Evolutionary conservation across 1,139 yeast genomes (phyloP).

Genomic region (Geotrichum citri-aurantii): DNA sequence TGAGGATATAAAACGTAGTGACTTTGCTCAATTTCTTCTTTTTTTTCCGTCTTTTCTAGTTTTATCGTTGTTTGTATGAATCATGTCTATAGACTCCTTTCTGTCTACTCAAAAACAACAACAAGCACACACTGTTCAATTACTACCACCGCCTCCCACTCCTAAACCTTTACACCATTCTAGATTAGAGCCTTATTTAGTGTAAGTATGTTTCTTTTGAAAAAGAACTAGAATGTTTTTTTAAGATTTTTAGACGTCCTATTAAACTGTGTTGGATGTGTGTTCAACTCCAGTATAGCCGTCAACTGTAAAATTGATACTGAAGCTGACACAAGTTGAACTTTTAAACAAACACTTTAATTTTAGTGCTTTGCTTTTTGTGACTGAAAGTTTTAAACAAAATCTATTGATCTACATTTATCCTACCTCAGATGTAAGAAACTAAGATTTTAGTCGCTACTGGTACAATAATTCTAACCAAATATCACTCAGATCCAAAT

Average conservation of each 20-base stretch:
- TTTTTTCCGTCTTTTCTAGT: background rate
- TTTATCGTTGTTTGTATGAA: background rate
- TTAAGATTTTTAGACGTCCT: no score
- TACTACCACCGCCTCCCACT: background rate
- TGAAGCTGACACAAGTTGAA: background rate
- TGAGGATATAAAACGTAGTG: background rate
- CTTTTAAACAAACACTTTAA: no score
- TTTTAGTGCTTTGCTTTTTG: slow-evolving; percentile 4
- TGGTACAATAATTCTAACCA: background rate
- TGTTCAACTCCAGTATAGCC: no score
- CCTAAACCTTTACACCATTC: slow-evolving; percentile 12
- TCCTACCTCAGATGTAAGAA: background rate
- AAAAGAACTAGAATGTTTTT: no score
- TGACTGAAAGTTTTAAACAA: slow-evolving; percentile 1
- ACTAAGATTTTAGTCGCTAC: no score
- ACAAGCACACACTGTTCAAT: background rate
- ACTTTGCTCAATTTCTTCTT: background rate
- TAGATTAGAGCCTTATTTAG: slow-evolving; percentile 13
- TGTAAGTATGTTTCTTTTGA: background rate
- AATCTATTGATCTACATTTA: background rate
- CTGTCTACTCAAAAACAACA: background rate
- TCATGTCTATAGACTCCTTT: slow-evolving; percentile 16
- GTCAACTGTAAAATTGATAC: background rate
- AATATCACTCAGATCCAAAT: background rate
- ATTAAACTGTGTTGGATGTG: no score